Evolutionary conservation across 441 rosid species (phyloP), one percentile per base, ranked within the genome.

Genomic region (Kokia cookei): DNA sequence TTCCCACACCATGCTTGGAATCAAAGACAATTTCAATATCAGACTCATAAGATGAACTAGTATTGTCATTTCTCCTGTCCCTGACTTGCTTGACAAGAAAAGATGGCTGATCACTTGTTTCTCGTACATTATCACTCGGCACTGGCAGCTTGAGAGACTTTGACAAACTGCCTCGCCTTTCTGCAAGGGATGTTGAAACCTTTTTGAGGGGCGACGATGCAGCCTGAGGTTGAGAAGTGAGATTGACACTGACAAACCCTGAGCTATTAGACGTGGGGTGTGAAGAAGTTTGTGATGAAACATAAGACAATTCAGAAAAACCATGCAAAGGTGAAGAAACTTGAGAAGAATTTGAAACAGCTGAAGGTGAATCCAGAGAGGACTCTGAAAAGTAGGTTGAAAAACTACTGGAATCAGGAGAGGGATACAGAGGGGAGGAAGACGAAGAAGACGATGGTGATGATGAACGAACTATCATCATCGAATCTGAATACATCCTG

Each of bases 401-500:
- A 81, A 82, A 82, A 66, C 80, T 76, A 73, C 93, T 89, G 54
- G 95, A 91, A 83, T 90, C 90, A 7, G 96, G 93, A 70, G 98
- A 90, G 71, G 84, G 91, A 81, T 79, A 90, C 72, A 91, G 88
- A 76, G 97, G 87, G 14, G 92, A 86, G 73, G 92, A 86, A 78
- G 96, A 88, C 6, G 92, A 84, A 8, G 86, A 89, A 1, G 76
- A 76, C 0, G 91, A 82, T 42, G 92, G 94, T 55, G 92, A 84
- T 53, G 90, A 85, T 65, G 92, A 80, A 75, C 84, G 97, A 63
- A 90, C 91, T 19, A 88, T 82, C 94, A 93, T 89, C 99, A 88
- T 90, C 12, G 97, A 95, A 79, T 93, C 98, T 54, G 99, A 95
- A 79, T 91, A 91, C 43, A 90, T 90, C 77, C 99, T 88, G 45